Evolutionary conservation across 306 rosid genomes (phyloP), one percentile per base, ranked within the genome.

Genomic region (Pyrus bretschneideri): DNA sequence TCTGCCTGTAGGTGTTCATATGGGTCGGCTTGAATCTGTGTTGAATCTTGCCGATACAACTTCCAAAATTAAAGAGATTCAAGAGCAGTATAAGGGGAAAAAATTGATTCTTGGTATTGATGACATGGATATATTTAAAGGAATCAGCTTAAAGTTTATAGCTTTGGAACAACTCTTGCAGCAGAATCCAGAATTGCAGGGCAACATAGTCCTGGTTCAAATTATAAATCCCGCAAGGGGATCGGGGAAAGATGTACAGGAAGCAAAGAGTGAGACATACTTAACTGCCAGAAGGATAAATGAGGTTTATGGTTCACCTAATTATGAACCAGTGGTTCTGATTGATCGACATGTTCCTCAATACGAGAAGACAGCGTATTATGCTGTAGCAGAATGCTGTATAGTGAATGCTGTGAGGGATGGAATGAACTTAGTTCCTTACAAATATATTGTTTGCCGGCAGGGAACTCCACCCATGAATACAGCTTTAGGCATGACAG

Each of bases 221-320:
- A 88, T 93, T 76, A 88, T 87, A 76, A 93, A 93, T 76, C 98
- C 98, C 69, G 97, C 98, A 9, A 91, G 96, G 84, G 92, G 96
- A 68, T 83, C 69, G 30, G 98, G 97, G 69, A 93, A 88, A 86
- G 93, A 88, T 82, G 95, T 89, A 19, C 96, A 88, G 82, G 93
- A 91, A 78, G 91, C 93, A 23, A 87, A 77, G 86, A 84, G 76
- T 66, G 95, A 88, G 81, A 86, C 90, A 4, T 89, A 88, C 78
- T 30, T 73, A 75, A 91, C 77, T 72, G 91, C 90, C 22, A 66
- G 67, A 74, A 91, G 91, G 80, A 89, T 93, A 71, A 93, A 91
- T 75, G 79, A 69, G 57, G 81, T 71, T 65, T 93, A 81, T 80
- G 90, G 93, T 66, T 83, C 88, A n/a, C 49, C 78, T 46, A 35